phyloP scores from a whole-genome alignment of 2,329 filamentous ascomycete genomes.

The Huntiella bhutanensis region DNA sequence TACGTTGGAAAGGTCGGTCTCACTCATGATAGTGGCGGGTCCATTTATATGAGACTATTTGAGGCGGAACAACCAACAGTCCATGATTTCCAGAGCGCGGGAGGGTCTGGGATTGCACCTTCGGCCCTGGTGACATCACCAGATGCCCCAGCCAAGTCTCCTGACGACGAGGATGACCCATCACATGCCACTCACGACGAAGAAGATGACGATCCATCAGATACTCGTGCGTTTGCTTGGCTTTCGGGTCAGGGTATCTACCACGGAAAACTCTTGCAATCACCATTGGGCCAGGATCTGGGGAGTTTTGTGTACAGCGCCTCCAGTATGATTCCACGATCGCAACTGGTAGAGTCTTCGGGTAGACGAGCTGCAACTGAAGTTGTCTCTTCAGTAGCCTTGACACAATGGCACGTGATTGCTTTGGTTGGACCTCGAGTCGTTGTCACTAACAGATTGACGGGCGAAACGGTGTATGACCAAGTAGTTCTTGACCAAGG shows the following conservation, averaged over 20 bases:
- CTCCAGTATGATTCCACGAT: slow-evolving; percentile 56
- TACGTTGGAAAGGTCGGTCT: slow-evolving; percentile 60
- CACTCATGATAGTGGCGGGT: slow-evolving; percentile 60
- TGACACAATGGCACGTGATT: slow-evolving; percentile 89
- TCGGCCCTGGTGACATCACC: slow-evolving; percentile 62
- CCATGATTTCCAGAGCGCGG: slow-evolving; percentile 38
- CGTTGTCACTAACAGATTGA: slow-evolving; percentile 71
- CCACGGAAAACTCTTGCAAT: slow-evolving; percentile 58
- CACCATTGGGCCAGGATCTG: slow-evolving; percentile 39
- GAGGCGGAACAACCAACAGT: slow-evolving; percentile 65
- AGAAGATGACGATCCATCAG: slow-evolving; percentile 28
- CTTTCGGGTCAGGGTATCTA: slow-evolving; percentile 71
- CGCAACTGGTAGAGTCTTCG: slow-evolving; percentile 52
- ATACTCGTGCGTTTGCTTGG: slow-evolving; percentile 61
- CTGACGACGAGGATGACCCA: slow-evolving; percentile 35
- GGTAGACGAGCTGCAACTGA: slow-evolving; percentile 49
- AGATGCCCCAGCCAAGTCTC: slow-evolving; percentile 38
- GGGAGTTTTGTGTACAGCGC: slow-evolving; percentile 60
- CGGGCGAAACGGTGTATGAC: slow-evolving; percentile 70
- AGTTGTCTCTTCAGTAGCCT: slow-evolving; percentile 55
- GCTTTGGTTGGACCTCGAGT: slow-evolving; percentile 66
- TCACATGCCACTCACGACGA: background rate
- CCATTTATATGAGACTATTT: slow-evolving; percentile 74
- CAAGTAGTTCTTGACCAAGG: slow-evolving; percentile 67
- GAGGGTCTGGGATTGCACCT: slow-evolving; percentile 25